A percentile compares a stretch with the other conserved stretches of the same genome.
phyloP scores from a whole-genome alignment of 495 filamentous ascomycete genomes.

The Astrothelium macrocarpum region DNA sequence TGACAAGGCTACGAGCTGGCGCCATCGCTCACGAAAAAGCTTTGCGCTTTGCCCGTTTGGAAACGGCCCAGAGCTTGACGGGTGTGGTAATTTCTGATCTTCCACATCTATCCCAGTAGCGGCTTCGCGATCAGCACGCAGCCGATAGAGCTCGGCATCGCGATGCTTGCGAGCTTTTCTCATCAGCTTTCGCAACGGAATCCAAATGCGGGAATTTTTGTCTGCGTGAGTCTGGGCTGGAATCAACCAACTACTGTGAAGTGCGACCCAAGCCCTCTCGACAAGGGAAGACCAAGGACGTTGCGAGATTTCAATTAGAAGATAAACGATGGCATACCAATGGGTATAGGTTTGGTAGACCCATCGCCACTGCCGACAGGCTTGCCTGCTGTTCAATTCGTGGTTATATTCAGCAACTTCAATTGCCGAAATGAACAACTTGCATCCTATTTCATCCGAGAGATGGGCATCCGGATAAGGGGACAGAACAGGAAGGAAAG shows the following conservation, averaged over 20 bases:
- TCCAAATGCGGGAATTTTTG: slow-evolving; percentile 41
- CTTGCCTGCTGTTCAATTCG: slow-evolving; percentile 38
- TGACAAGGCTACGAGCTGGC: slow-evolving; percentile 23
- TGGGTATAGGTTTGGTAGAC: slow-evolving; percentile 49
- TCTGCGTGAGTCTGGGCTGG: slow-evolving; percentile 30
- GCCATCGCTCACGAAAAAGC: slow-evolving; percentile 34
- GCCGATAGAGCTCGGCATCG: slow-evolving; percentile 32
- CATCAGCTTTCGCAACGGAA: slow-evolving; percentile 45
- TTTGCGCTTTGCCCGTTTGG: slow-evolving; percentile 21
- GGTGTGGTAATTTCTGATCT: slow-evolving; percentile 26
- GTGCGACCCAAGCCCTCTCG: slow-evolving; percentile 46
- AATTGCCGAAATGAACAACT: slow-evolving; percentile 37
- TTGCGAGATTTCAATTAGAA: slow-evolving; percentile 43
- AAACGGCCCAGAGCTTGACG: slow-evolving; percentile 31
- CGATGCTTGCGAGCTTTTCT: slow-evolving; percentile 40
- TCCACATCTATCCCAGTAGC: slow-evolving; percentile 27
- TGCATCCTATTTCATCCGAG: slow-evolving; percentile 32
- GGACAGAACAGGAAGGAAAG: slow-evolving; percentile 36
- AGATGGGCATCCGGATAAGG: slow-evolving; percentile 22
- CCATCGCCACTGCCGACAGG: slow-evolving; percentile 51
- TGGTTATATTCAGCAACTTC: slow-evolving; percentile 50
- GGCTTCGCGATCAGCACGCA: slow-evolving; percentile 28
- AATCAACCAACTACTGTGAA: slow-evolving; percentile 42
- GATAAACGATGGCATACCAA: slow-evolving; percentile 50
- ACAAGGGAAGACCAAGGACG: slow-evolving; percentile 41